Evolutionary conservation across 257 asterid species (phyloP), one percentile per base, ranked within the genome.

Genomic region (Scutellaria galericulata): DNA sequence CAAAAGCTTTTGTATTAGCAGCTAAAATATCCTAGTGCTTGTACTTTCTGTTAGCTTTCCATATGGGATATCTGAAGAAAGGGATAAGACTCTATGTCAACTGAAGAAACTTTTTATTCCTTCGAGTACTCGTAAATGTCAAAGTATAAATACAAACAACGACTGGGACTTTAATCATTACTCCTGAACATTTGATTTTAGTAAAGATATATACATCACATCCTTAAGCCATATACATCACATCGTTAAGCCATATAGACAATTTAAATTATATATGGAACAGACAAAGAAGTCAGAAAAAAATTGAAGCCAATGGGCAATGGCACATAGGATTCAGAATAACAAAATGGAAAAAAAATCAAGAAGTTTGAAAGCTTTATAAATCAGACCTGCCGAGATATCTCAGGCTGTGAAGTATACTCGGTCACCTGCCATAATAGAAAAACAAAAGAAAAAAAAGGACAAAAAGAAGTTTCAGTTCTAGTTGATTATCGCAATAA

Each of bases 311-410:
- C 42, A 44, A 48, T 31, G 37, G 4, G 2, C 27, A 24, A 24
- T 78, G 77, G 22, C 61, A 47, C 7, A 24, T 18, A 64, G 56
- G 66, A 68, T 45, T 58, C 53, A 42, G 58, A 27, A 39, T 61
- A 20, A 48, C 64, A 70, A 61, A 75, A 40, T n/a, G 5, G 27
- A 24, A 53, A 70, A 47, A 40, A 18, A 18, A 15, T 37, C 42
- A 74, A 76, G 35, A 75, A 20, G 50, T 42, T 18, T 6, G 76
- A 53, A 68, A 62, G 76, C 77, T 7, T 54, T 14, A 62, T 50
- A 59, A 71, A 66, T 47, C 81, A 75, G 62, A 91, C 99, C 99
- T 94, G 97, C 31, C 81, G 89, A 62, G 95, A 84, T 83, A 94
- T 88, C 71, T 91, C 97, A 55, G 86, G 84, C 78, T 88, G 97